phyloP scores from a whole-genome alignment of 371 early-diverging fungal species.

The Rhizomucor miehei region DNA sequence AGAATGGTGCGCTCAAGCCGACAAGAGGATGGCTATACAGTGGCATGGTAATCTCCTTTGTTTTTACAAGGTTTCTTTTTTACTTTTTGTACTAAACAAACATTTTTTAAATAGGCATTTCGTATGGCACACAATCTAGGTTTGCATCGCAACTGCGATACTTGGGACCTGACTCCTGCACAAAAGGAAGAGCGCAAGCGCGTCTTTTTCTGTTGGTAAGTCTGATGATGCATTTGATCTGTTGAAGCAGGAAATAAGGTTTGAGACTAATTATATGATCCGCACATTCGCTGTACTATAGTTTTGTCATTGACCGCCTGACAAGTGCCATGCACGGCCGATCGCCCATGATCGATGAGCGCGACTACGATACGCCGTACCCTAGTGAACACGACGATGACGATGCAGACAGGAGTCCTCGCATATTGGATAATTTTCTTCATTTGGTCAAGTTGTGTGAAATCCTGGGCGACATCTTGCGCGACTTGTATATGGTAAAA shows the following conservation, averaged over 20 bases:
- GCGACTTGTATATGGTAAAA: slow-evolving; percentile 44
- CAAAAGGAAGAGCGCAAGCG: slow-evolving; percentile 59
- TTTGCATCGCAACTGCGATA: slow-evolving; percentile 55
- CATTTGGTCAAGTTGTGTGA: slow-evolving; percentile 42
- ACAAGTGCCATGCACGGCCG: slow-evolving; percentile 51
- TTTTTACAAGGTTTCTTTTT: no score
- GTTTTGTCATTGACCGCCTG: slow-evolving; percentile 56
- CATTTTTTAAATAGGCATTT: slow-evolving; percentile 35
- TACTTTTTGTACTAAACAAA: background rate
- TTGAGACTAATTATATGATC: no score
- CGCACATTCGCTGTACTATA: background rate
- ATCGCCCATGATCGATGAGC: slow-evolving; percentile 47
- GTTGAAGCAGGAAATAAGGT: no score
- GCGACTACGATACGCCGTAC: slow-evolving; percentile 47
- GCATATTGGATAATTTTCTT: slow-evolving; percentile 38
- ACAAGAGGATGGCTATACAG: slow-evolving; percentile 49
- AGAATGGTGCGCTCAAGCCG: slow-evolving; percentile 43
- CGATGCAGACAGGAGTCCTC: slow-evolving; percentile 24
- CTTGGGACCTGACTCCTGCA: slow-evolving; percentile 40
- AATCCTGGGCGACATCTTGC: slow-evolving; percentile 39
- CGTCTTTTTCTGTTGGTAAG: slow-evolving; percentile 53
- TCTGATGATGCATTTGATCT: background rate
- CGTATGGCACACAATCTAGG: slow-evolving; percentile 64
- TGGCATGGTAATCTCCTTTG: slow-evolving; percentile 36
- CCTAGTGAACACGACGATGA: slow-evolving; percentile 40